Conservation (phyloP, 768 basidiomycete species). For the Coprinopsis sp. region DNA sequence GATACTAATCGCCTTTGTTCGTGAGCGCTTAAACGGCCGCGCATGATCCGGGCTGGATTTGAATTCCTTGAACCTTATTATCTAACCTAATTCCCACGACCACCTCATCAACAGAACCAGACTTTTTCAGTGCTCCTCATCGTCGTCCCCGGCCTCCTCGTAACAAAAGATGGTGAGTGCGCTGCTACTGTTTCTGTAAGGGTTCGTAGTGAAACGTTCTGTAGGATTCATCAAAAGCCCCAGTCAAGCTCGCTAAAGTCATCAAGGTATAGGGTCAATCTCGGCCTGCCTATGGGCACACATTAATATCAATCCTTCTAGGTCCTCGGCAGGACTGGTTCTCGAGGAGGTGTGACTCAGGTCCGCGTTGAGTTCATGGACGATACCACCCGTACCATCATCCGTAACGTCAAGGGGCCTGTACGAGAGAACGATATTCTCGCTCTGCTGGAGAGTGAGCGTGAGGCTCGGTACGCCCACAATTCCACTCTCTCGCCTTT, state of each 20-base stretch:
- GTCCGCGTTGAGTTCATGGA: conserved; percentile 99
- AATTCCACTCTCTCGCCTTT: neutral
- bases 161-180: conserved; percentile 31
- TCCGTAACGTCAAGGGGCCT: conserved; percentile 98
- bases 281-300: conserved; percentile 6
- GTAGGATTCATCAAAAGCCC: conserved; percentile 83
- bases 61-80: too few species aligned
- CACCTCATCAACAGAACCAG: conserved; percentile 27
- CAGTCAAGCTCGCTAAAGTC: conserved; percentile 97
- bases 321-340: conserved; percentile 98
- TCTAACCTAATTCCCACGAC: too few species aligned
- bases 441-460: conserved; percentile 94
- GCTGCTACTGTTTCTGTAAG: neutral
- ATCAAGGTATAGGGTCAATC: conserved; percentile 63
- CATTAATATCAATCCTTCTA: conserved; percentile 26
- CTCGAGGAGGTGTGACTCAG: conserved; percentile 98
- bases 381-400: conserved; percentile 91
- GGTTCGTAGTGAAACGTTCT: conserved; percentile 6
- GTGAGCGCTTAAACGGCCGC: too few species aligned
- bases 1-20: neutral
- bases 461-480: conserved; percentile 90
- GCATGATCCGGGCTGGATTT: too few species aligned
- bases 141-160: too few species aligned
- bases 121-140: too few species aligned
- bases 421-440: conserved; percentile 95